Conservation (phyloP, 495 filamentous ascomycete genomes). For the Penicillium cinerascens region DNA sequence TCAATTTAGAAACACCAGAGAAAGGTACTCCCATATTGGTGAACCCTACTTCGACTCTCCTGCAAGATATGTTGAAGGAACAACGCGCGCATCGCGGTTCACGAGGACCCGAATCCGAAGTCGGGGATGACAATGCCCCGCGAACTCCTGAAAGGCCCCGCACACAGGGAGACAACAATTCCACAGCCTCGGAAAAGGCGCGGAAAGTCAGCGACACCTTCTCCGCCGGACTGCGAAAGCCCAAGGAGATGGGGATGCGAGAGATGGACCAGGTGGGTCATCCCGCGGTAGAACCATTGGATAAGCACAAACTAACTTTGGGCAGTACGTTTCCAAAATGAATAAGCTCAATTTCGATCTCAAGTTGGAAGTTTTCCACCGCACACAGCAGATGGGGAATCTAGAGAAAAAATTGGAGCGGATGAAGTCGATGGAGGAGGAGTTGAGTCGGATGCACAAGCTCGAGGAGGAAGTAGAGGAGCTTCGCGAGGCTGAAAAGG, state of each 20-base stretch:
- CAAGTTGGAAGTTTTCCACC: constrained; percentile 79
- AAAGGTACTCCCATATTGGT: constrained; percentile 29
- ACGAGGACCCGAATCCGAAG: constrained; percentile 25
- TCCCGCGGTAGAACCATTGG: not conserved
- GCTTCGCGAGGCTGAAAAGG: constrained; percentile 54
- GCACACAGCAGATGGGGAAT: constrained; percentile 57
- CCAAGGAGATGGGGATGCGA: constrained; percentile 48
- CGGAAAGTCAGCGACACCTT: constrained; percentile 27
- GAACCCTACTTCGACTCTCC: constrained; percentile 43
- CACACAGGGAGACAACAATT: constrained; percentile 30
- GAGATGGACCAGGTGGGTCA: constrained; percentile 50
- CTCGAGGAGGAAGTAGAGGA: constrained; percentile 62
- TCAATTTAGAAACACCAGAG: constrained; percentile 28
- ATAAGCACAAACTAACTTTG: constrained; percentile 6
- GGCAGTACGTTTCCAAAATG: constrained; percentile 56
- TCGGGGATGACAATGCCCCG: constrained; percentile 19
- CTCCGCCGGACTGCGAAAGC: constrained; percentile 24
- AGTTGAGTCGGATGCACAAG: constrained; percentile 62
- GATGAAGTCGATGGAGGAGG: constrained; percentile 62
- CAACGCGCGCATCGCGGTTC: constrained; percentile 40
- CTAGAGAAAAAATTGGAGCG: constrained; percentile 67
- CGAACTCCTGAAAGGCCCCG: constrained; percentile 32
- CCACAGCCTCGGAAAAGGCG: constrained; percentile 35
- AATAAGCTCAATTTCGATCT: constrained; percentile 89
- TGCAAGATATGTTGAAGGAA: constrained; percentile 49